These are phyloP conservation scores for Suillus ampliporus DNA, from an alignment of 768 basidiomycete species.

Conservation along the genomic window DNA sequence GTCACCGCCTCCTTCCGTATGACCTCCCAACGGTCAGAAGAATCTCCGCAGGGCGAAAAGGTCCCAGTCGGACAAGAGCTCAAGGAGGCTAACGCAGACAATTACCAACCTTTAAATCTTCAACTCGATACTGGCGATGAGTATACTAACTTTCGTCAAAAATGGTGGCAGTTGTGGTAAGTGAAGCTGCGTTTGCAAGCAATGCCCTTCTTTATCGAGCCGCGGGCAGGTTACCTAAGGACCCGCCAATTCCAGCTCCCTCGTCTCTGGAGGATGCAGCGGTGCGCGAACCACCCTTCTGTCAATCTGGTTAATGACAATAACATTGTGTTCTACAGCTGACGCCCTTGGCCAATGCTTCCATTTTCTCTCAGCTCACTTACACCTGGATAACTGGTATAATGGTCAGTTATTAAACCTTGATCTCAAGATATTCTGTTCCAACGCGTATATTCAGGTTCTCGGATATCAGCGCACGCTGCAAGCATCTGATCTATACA, in stretches of 20 bases:
- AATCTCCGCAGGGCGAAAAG: background rate
- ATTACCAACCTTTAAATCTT: slow-evolving; percentile 19
- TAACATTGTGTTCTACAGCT: slow-evolving; percentile 33
- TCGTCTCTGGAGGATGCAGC: slow-evolving; percentile 58
- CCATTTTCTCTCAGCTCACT: slow-evolving; percentile 62
- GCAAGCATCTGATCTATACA: slow-evolving; percentile 78
- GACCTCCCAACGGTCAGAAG: background rate
- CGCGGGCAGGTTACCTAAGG: slow-evolving; percentile 56
- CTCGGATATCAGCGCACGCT: slow-evolving; percentile 75
- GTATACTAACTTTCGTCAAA: slow-evolving; percentile 46
- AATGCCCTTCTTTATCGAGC: background rate
- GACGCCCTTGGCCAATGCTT: slow-evolving; percentile 64
- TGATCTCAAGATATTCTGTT: background rate
- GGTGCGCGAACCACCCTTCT: slow-evolving; percentile 31
- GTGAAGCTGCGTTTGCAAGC: slow-evolving; percentile 12
- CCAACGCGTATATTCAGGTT: slow-evolving; percentile 35
- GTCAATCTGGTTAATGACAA: background rate
- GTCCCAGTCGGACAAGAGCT: background rate
- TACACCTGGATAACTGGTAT: slow-evolving; percentile 69
- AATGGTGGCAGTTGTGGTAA: slow-evolving; percentile 64
- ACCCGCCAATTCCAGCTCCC: slow-evolving; percentile 62
- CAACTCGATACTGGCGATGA: slow-evolving; percentile 48
- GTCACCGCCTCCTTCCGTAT: background rate
- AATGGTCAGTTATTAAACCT: slow-evolving; percentile 45
- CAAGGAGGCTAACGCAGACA: background rate